A percentile compares a stretch with the other conserved stretches of the same genome.
These are phyloP conservation scores for Apiospora aurea DNA, from an alignment of 2,329 filamentous ascomycete genomes.

Conservation along the genomic window DNA sequence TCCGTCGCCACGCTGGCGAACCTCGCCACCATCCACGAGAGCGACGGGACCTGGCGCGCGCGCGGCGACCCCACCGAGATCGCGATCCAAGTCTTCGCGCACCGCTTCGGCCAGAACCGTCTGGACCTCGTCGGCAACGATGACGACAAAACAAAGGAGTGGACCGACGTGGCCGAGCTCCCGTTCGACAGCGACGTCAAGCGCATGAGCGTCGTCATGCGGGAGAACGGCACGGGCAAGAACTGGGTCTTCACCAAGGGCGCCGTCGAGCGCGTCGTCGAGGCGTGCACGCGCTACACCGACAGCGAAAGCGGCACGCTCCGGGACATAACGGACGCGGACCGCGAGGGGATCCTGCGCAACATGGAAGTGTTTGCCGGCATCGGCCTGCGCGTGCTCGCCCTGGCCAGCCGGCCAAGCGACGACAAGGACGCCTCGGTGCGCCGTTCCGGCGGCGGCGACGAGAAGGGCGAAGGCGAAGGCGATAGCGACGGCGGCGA, in stretches of 20 bases:
- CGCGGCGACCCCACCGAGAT: conserved; percentile 74
- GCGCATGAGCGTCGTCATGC: conserved; percentile 75
- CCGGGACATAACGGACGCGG: conserved; percentile 53
- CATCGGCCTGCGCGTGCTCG: conserved; percentile 68
- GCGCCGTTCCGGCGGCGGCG: neutral
- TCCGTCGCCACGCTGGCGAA: conserved; percentile 65
- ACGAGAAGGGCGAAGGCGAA: conserved; percentile 32
- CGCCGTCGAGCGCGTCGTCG: conserved; percentile 72
- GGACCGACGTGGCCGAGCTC: conserved; percentile 68
- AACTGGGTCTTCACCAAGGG: conserved; percentile 62
- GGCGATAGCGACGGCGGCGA: too few relatives aligned
- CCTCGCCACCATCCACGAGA: conserved; percentile 54
- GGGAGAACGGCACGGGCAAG: conserved; percentile 44
- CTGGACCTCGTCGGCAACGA: conserved; percentile 57
- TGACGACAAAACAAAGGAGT: conserved; percentile 44
- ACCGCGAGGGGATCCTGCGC: conserved; percentile 58
- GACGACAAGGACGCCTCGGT: conserved; percentile 54
- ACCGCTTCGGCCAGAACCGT: conserved; percentile 68
- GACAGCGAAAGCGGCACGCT: conserved; percentile 44
- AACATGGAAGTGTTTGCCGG: conserved; percentile 69
- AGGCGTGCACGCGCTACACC: conserved; percentile 59
- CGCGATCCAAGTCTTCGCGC: conserved; percentile 75
- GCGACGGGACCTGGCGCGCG: conserved; percentile 60
- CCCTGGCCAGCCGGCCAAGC: conserved; percentile 62
- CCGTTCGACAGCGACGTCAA: conserved; percentile 77